A percentile compares a stretch with the other conserved stretches of the same genome.
These are phyloP conservation scores for Cryptococcus depauperatus DNA, from an alignment of 1,284 basidiomycete genomes.

Conservation along the genomic window DNA sequence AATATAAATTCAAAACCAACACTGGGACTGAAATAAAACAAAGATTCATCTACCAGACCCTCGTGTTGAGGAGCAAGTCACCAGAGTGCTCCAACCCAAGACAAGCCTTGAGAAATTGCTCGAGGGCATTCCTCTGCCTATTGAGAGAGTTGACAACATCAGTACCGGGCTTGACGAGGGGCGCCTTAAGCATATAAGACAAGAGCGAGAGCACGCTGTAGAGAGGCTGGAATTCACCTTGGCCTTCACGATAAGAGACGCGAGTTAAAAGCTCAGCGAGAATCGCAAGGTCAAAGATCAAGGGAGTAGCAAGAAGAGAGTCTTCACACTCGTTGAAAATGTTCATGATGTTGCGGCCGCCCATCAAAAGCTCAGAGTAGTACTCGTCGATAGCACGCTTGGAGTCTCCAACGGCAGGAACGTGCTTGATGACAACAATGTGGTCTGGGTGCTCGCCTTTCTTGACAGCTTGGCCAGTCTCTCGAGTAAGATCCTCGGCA, in stretches of 20 bases:
- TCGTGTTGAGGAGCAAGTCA: constrained; percentile 76
- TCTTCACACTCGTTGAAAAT: constrained; percentile 99
- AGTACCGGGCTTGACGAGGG: constrained; percentile 89
- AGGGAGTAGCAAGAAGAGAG: constrained; percentile 87
- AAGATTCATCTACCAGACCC: constrained; percentile 58
- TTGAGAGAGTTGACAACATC: constrained; percentile 93
- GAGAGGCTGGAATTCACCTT: constrained; percentile 63
- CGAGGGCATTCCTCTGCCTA: constrained; percentile 89
- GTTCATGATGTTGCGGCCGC: constrained; percentile 51
- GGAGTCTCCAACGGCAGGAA: constrained; percentile 80
- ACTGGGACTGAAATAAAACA: background rate
- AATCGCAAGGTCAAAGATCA: constrained; percentile 90
- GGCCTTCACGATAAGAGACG: constrained; percentile 65
- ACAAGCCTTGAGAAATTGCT: constrained; percentile 64
- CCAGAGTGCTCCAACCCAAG: constrained; percentile 72
- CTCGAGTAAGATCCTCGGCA: constrained; percentile 35
- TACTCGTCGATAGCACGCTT: constrained; percentile 96
- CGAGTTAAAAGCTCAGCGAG: constrained; percentile 92
- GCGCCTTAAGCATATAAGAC: constrained; percentile 95
- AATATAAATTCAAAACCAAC: background rate
- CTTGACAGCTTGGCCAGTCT: constrained; percentile 54
- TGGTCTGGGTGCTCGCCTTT: constrained; percentile 79
- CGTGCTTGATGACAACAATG: constrained; percentile 89
- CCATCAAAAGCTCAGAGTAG: constrained; percentile 73
- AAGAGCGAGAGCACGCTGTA: constrained; percentile 83